Conservation (phyloP, 2,329 filamentous ascomycete species). For the Acephala macrosclerotiorum region DNA sequence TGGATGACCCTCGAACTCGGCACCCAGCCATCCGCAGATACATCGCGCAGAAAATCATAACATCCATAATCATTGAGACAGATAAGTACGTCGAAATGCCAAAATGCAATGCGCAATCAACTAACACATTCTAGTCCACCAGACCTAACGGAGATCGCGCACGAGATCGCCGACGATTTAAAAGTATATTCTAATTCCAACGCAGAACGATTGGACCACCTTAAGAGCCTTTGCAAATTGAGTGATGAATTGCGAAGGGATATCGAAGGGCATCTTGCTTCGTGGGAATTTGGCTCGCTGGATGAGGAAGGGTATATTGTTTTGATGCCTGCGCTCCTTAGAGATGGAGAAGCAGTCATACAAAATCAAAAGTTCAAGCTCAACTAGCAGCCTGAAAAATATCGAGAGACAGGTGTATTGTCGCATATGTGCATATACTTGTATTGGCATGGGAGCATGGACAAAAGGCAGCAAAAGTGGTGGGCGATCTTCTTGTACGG, state of each 20-base stretch:
- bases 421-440: neutral
- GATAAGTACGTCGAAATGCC: neutral
- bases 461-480: too few relatives aligned
- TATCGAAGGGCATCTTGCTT: neutral
- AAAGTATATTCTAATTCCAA: neutral
- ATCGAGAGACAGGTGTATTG: neutral
- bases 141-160: neutral
- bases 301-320: constrained; percentile 1
- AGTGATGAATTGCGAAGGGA: neutral
- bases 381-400: neutral
- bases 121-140: neutral
- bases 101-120: neutral
- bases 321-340: neutral
- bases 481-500: too few relatives aligned
- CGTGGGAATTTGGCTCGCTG: neutral
- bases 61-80: neutral
- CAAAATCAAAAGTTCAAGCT: neutral
- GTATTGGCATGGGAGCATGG: too few relatives aligned
- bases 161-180: neutral
- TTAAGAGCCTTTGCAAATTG: neutral
- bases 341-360: neutral
- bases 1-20: constrained; percentile 1
- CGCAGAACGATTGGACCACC: neutral
- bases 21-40: neutral
- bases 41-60: neutral